Evolutionary conservation across 768 basidiomycete genomes (phyloP), one percentile per base, ranked within the genome.

Genomic region (Leccinum rimulosum): DNA sequence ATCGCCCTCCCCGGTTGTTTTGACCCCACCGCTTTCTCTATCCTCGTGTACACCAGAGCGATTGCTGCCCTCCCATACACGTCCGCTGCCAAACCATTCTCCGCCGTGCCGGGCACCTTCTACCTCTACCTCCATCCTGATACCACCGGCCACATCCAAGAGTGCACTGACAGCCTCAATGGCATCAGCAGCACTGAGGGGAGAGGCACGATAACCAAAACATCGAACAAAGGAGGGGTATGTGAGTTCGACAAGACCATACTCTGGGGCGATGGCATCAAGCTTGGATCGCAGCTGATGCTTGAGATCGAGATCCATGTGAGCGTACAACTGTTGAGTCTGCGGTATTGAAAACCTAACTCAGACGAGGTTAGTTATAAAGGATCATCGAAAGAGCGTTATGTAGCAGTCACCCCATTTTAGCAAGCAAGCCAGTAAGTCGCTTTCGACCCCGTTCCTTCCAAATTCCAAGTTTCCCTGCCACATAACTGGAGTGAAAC

Each of bases 261-360:
- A 96, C 71, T 97, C 94, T 0, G 96, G 95, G 2, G 93, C 93
- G 55, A 97, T 89, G 48, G 87, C 84, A 55, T 93, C 88, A 4
- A 99, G 83, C 70, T 95, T 94, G 53, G 83, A 79, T 35, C 88
- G 82, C 12, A 99, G 80, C 15, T 82, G 79, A 50, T 83, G 82
- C 74, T 97, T 98, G 61, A 98, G 82, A 68, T 94, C 91, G 77
- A 93, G 89, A 70, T 97, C 94, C 97, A 99, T 99, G 70, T 98
- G 95, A 0, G 89, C 76, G 68, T 93, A 96, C 3, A 90, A 82
- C 67, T 99, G 95, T 65, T 97, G 95, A 15, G 94, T 95, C 73
- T 99, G 95, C 2, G 84, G 82, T 64, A 98, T 84, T 3, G 96
- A 98, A 72, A 98, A 96, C 3, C 96, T 98, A 60, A 4, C 63